Conservation (phyloP, 2,329 filamentous ascomycete species). For the Penicillium brasilianum region DNA sequence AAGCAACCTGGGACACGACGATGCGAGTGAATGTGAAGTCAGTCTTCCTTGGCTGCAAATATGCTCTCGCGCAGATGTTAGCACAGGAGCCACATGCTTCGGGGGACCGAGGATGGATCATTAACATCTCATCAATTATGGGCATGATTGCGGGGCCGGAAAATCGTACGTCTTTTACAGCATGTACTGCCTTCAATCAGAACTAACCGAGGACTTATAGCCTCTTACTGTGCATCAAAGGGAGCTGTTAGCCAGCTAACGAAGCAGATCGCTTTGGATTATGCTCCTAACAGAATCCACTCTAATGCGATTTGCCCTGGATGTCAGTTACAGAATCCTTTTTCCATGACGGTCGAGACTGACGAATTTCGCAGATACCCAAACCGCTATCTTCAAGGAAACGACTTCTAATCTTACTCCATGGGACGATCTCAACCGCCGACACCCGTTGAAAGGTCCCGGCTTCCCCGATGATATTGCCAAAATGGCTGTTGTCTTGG, state of each 20-base stretch:
- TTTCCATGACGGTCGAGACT: conserved; percentile 2
- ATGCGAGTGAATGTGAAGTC: conserved; percentile 47
- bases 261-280: conserved; percentile 56
- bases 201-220: conserved; percentile 10
- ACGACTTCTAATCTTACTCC: conserved; percentile 25
- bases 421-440: conserved; percentile 25
- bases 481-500: conserved; percentile 51
- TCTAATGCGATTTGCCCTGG: conserved; percentile 62
- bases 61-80: conserved; percentile 47
- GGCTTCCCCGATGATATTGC: conserved; percentile 44
- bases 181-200: too few relatives aligned
- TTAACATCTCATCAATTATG: conserved; percentile 42
- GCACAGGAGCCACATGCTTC: conserved; percentile 40
- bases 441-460: conserved; percentile 37
- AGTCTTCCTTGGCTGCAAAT: conserved; percentile 51
- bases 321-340: conserved; percentile 34
- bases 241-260: conserved; percentile 59
- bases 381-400: conserved; percentile 35
- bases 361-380: conserved; percentile 24
- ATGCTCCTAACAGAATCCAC: conserved; percentile 55
- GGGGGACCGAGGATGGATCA: conserved; percentile 45
- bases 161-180: conserved; percentile 23
- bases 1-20: conserved; percentile 52
- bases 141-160: conserved; percentile 34
- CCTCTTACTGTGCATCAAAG: conserved; percentile 56